Conservation (phyloP, 345 rosid species). For the Linum tenue region DNA sequence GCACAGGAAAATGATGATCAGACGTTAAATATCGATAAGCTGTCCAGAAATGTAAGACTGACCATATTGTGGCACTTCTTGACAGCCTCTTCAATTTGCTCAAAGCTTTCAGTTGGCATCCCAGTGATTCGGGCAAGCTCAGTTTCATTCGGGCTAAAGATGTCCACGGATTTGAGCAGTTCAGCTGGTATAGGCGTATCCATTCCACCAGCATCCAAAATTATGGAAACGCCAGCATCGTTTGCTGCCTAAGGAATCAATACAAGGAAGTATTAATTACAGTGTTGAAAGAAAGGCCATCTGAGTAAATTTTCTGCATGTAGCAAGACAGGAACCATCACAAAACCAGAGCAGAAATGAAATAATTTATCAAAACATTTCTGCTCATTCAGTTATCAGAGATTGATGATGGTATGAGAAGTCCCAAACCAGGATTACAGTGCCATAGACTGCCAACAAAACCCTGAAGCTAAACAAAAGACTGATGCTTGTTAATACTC, state of each 20-base stretch:
- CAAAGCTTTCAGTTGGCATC: slow-evolving; percentile 68
- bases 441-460: too few species aligned
- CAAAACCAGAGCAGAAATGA: too few species aligned
- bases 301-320: too few species aligned
- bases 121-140: slow-evolving; percentile 76
- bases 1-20: background rate
- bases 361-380: too few species aligned
- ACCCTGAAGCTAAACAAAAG: too few species aligned
- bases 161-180: slow-evolving; percentile 51
- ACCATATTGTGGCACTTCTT: slow-evolving; percentile 60
- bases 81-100: slow-evolving; percentile 62
- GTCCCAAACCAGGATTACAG: too few species aligned
- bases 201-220: slow-evolving; percentile 96
- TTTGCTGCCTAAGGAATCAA: slow-evolving; percentile 56
- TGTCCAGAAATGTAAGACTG: slow-evolving; percentile 9
- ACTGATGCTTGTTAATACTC: too few species aligned
- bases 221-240: slow-evolving; percentile 68
- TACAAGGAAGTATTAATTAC: background rate
- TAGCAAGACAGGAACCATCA: too few species aligned
- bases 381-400: too few species aligned
- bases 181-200: slow-evolving; percentile 70
- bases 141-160: slow-evolving; percentile 86
- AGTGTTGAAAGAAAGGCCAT: too few species aligned
- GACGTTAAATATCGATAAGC: too few species aligned
- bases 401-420: too few species aligned